Evolutionary conservation across 495 filamentous ascomycete genomes (phyloP), one percentile per base, ranked within the genome.

Genomic region (Choiromyces venosus): DNA sequence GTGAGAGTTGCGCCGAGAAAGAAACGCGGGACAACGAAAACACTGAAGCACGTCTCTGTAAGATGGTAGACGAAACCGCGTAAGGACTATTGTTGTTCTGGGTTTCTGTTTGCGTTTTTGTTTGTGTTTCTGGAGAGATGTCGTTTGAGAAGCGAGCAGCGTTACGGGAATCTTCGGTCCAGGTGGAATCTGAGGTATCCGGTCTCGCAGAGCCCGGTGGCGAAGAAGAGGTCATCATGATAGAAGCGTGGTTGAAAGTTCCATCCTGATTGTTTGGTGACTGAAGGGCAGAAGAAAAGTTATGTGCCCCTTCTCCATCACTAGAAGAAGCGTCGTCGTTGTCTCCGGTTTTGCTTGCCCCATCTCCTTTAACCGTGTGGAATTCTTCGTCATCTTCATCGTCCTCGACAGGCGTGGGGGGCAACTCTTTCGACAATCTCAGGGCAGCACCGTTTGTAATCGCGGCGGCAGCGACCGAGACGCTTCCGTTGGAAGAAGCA

Each of bases 11-110:
- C 74, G 92, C 93, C 36, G 92, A 90, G 79, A 99, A 97, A 0
- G 93, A 95, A 52, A 89, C 90, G 40, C 93, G 89, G 7, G 93
- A 95, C 74, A 99, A 87, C 0, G 94, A 95, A 81, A 93, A 96
- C 37, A 96, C 90, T 6, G 93, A 96, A 25, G 90, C 88, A 6
- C 92, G 84, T n/a, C 92, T 86, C 52, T 82, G 81, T 29, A 85
- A 83, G 40, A 67, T 70, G 2, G 75, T 77, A 25, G 65, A 67
- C 29, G 65, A 73, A 29, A 36, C 19, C 25, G 38, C 66, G 42
- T 67, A 73, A 25, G 61, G 61, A 37, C 56, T 71, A 21, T 76
- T 66, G 52, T 71, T 76, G 38, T 40, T 69, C 12, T 36, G 56
- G 18, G 67, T 65, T 18, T 56, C 46, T 12, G 46, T 56, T 29